Conservation (phyloP, 441 rosid genomes). For the Pelargonium australe region DNA sequence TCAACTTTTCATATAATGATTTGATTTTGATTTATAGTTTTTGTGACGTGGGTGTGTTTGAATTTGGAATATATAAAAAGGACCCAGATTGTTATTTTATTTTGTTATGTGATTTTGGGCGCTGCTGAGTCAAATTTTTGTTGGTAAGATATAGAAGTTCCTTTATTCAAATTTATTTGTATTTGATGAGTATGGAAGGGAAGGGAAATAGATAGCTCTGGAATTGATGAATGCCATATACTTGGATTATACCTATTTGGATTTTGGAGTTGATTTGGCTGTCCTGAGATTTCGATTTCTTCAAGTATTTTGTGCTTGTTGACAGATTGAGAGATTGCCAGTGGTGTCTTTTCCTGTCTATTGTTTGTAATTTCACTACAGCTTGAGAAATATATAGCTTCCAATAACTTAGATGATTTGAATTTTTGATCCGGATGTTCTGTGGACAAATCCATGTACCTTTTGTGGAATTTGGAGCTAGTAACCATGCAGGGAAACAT, state of each 20-base stretch:
- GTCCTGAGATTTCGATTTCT: slow-evolving; percentile 2
- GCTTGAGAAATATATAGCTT: not conserved
- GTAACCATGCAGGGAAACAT: not conserved
- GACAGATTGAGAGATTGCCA: not conserved
- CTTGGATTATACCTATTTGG: not conserved
- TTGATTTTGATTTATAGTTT: not conserved
- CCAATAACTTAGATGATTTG: not conserved
- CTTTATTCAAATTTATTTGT: slow-evolving; percentile 1
- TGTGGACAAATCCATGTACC: not conserved
- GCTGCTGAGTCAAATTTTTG: slow-evolving; percentile 2
- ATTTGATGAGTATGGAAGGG: not conserved
- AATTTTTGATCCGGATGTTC: not conserved
- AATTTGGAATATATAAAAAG: not conserved
- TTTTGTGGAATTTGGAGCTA: not conserved
- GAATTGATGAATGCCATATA: slow-evolving; percentile 4
- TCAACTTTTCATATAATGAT: not conserved
- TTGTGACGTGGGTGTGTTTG: slow-evolving; percentile 7
- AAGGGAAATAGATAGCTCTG: not conserved
- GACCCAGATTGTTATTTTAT: not conserved
- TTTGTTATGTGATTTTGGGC: not conserved
- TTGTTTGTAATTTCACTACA: not conserved
- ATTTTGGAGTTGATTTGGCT: not conserved
- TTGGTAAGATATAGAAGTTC: not conserved
- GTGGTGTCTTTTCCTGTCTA: not conserved
- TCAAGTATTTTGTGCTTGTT: not conserved